Evolutionary conservation across 192 early-diverging fungal species (phyloP).

Genomic region (Borealophlyctis nickersoniae): DNA sequence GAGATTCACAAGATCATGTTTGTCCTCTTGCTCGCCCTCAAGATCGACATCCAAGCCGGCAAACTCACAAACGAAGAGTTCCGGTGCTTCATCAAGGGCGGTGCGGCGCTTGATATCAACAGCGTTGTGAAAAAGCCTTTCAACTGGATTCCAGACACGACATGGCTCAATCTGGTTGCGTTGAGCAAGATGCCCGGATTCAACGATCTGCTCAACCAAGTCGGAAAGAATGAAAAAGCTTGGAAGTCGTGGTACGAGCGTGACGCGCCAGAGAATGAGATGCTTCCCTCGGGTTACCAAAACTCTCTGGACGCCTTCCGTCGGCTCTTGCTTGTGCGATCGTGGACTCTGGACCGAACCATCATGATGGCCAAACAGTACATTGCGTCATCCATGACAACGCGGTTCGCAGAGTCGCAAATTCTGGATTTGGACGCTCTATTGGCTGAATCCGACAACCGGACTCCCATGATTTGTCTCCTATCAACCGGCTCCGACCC

Average conservation of each 20-base stretch:
- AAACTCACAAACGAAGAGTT: conserved; percentile 61
- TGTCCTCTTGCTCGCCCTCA: conserved; percentile 57
- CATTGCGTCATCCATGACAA: conserved; percentile 50
- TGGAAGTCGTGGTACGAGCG: conserved; percentile 65
- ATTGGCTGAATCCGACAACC: conserved; percentile 54
- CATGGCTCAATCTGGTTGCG: conserved; percentile 63
- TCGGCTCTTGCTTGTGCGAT: conserved; percentile 54
- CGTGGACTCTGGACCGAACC: conserved; percentile 62
- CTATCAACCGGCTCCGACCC: conserved; percentile 63
- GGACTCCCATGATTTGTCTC: conserved; percentile 68
- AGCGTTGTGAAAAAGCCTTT: conserved; percentile 64
- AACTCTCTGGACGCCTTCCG: conserved; percentile 59
- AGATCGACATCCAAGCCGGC: conserved; percentile 56
- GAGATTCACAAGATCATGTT: conserved; percentile 64
- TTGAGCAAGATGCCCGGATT: conserved; percentile 63
- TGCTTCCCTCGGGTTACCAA: conserved; percentile 57
- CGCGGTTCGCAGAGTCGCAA: conserved; percentile 60
- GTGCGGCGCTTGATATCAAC: conserved; percentile 65
- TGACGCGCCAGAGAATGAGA: conserved; percentile 63
- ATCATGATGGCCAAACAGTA: conserved; percentile 68
- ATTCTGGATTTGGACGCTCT: conserved; percentile 62
- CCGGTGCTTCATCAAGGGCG: conserved; percentile 63
- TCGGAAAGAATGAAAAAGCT: conserved; percentile 66
- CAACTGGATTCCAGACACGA: conserved; percentile 68
- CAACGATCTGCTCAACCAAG: conserved; percentile 61